Conservation (phyloP, 2,329 filamentous ascomycete genomes). For the Epicoccum nigrum region DNA sequence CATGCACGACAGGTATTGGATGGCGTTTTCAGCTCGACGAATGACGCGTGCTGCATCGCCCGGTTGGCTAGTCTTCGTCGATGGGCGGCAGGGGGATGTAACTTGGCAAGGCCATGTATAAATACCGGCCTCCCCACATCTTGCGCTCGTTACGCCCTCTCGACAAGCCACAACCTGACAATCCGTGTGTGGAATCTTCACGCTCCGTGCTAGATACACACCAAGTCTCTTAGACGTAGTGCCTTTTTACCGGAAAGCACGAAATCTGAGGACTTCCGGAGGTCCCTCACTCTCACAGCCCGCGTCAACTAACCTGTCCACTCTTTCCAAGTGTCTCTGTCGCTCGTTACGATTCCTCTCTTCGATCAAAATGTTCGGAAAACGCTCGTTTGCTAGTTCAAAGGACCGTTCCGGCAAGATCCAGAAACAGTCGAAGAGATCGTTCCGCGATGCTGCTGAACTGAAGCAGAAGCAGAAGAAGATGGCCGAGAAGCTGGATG, state of each 20-base stretch:
- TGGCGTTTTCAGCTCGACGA: conserved; percentile 9
- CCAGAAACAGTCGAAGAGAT: conserved; percentile 77
- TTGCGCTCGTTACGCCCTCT: conserved; percentile 42
- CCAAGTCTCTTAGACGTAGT: conserved; percentile 47
- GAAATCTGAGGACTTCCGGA: conserved; percentile 58
- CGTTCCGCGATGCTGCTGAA: conserved; percentile 78
- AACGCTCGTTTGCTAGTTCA: conserved; percentile 79
- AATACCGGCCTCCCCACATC: conserved; percentile 39
- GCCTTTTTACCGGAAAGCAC: conserved; percentile 44
- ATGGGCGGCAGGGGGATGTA: conserved; percentile 19
- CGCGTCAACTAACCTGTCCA: conserved; percentile 59
- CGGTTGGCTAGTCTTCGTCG: conserved; percentile 17
- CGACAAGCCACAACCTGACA: conserved; percentile 51
- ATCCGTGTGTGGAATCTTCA: conserved; percentile 47
- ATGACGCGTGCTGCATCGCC: conserved; percentile 13
- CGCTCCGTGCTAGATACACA: conserved; percentile 43
- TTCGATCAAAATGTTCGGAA: conserved; percentile 75
- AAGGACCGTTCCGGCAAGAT: conserved; percentile 89
- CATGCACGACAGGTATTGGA: conserved; percentile 14
- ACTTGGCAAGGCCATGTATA: conserved; percentile 23
- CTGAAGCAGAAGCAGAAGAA: conserved; percentile 67
- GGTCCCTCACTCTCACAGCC: conserved; percentile 57
- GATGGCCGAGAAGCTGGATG: conserved; percentile 75
- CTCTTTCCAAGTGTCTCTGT: conserved; percentile 56
- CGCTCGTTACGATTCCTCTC: conserved; percentile 49